Evolutionary conservation across 495 filamentous ascomycete genomes (phyloP), one percentile per base, ranked within the genome.

Genomic region (Trichoderma erinaceum): DNA sequence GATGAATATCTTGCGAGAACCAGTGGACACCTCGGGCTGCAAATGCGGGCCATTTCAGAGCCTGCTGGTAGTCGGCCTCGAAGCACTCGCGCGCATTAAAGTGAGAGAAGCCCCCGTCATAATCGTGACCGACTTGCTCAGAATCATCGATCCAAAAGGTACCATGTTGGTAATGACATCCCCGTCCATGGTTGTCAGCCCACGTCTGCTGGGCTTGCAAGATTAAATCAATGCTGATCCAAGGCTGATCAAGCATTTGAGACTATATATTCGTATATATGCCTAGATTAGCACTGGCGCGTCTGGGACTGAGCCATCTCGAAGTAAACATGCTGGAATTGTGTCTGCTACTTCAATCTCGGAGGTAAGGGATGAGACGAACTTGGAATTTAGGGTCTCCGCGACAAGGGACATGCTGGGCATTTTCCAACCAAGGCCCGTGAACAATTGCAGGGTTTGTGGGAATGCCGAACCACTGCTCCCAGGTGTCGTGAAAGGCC

Each of bases 401-500:
- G 8, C 13, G 6, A 25, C 65, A 66, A 7, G 38, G 27, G 7
- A 46, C 44, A 44, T 48, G 41, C 21, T 44, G 65, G 8, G 27
- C 44, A 18, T 32, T 25, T 3, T 32, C 15, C 1, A 66, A 12
- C 27, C 27, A 46, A 48, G 65, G 65, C 21, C 65, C 43, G 16
- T 44, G 43, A 41, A 48, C 27, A 18, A 48, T 15, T 4, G 41
- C 38, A 11, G 38, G 38, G 65, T 46, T n/a, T 15, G 65, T 48
- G 11, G 65, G 65, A 18, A 66, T 32, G 65, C 65, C 65, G 21
- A 66, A 66, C 65, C 65, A 66, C 21, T 63, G 52, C 10, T 68
- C 56, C 67, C 67, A 68, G 8, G 67, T 68, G 27, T 64, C 56
- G 25, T 68, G 38, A 25, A 68, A 68, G 3, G 67, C 67, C 11